Evolutionary conservation across 352 stramenopile genomes (phyloP).

Genomic region (Pythium sukuiense): DNA sequence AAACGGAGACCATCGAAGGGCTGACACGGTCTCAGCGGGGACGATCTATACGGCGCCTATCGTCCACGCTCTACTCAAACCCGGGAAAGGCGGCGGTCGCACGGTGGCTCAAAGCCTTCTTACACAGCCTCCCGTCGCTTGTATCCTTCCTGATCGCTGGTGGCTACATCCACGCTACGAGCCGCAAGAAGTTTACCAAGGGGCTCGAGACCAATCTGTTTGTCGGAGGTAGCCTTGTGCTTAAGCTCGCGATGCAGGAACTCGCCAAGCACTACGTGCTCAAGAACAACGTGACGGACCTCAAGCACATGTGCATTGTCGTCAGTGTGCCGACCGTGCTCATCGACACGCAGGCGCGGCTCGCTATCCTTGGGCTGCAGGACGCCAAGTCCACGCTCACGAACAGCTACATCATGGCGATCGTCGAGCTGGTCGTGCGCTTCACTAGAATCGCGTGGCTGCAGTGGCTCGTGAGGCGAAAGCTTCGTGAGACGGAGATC

Average conservation of each 20-base stretch:
- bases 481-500: neutral
- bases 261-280: slow-evolving; percentile 31
- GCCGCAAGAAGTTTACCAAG: neutral
- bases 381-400: slow-evolving; percentile 22
- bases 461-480: neutral
- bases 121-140: slow-evolving; percentile 3
- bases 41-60: neutral
- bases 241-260: slow-evolving; percentile 43
- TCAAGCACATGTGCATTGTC: slow-evolving; percentile 16
- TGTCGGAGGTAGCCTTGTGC: slow-evolving; percentile 29
- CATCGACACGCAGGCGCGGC: slow-evolving; percentile 40
- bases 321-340: slow-evolving; percentile 37
- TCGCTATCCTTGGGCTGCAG: slow-evolving; percentile 37
- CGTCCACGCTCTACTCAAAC: neutral
- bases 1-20: slow-evolving; percentile 5
- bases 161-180: slow-evolving; percentile 8
- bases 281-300: slow-evolving; percentile 14
- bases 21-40: neutral
- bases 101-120: neutral
- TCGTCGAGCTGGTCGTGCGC: slow-evolving; percentile 12
- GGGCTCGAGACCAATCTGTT: slow-evolving; percentile 18
- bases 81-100: neutral
- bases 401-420: slow-evolving; percentile 34
- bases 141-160: slow-evolving; percentile 3
- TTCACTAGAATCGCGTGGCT: slow-evolving; percentile 21